A percentile compares a stretch with the other conserved stretches of the same genome.
Conservation (phyloP, 139 green algal genomes). For the Chlorella vulgaris region DNA sequence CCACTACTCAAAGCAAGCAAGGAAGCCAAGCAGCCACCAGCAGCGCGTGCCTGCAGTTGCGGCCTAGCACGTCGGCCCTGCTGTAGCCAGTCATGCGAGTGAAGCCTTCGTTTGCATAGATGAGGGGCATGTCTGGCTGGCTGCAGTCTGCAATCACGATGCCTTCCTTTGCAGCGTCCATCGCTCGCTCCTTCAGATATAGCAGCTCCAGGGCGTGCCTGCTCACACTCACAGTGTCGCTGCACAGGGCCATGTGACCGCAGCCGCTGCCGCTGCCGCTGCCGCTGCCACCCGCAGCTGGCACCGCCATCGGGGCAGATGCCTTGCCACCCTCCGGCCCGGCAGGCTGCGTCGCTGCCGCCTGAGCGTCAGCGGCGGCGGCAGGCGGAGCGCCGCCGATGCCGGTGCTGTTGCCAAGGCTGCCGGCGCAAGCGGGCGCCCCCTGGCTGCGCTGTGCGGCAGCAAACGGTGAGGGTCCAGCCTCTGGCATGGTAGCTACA, state of each 20-base stretch:
- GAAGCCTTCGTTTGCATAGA: constrained; percentile 85
- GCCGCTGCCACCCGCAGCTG: no score
- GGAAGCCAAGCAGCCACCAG: no score
- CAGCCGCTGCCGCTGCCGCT: no score
- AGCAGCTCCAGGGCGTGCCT: constrained; percentile 69
- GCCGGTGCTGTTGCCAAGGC: neutral
- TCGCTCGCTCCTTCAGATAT: constrained; percentile 75
- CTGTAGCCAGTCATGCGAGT: constrained; percentile 84
- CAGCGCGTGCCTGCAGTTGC: constrained; percentile 72
- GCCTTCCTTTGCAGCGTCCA: constrained; percentile 77
- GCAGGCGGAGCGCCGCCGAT: neutral
- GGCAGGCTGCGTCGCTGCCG: no score
- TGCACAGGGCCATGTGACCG: no score
- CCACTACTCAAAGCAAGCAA: neutral
- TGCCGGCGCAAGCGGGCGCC: neutral
- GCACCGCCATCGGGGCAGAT: no score
- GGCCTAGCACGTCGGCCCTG: constrained; percentile 53
- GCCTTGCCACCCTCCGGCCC: no score
- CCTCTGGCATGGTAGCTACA: no score
- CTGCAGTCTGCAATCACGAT: constrained; percentile 81
- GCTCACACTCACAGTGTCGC: constrained; percentile 54
- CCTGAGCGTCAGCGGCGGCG: no score
- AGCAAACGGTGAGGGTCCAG: no score
- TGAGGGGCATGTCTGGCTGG: constrained; percentile 81
- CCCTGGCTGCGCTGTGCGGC: neutral